These are phyloP conservation scores for Nannizziopsis barbatae DNA, from an alignment of 2,329 filamentous ascomycete species.

Conservation along the genomic window DNA sequence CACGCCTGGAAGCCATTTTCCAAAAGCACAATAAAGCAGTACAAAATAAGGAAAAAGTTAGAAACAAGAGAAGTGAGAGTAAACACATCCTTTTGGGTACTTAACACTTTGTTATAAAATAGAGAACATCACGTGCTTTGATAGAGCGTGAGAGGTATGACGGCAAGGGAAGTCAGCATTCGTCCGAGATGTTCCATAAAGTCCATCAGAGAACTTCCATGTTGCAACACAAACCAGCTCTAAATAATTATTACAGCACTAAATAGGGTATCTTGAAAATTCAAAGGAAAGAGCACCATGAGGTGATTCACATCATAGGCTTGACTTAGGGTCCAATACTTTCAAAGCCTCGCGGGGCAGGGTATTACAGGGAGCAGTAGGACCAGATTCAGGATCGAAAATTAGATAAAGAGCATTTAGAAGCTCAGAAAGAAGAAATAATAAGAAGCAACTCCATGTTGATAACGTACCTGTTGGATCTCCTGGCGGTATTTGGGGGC, in stretches of 20 bases:
- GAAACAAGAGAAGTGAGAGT: no score
- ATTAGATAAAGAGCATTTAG: background rate
- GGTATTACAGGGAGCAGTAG: no score
- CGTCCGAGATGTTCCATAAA: no score
- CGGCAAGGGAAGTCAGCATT: no score
- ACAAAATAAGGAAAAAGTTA: background rate
- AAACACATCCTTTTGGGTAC: background rate
- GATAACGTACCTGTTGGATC: slow-evolving; percentile 70
- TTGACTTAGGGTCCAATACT: background rate
- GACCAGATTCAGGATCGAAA: no score
- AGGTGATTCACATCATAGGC: background rate
- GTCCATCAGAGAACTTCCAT: no score
- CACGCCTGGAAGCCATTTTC: background rate
- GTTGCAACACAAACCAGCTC: background rate
- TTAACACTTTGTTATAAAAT: background rate
- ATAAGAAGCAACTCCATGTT: background rate
- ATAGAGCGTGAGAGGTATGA: background rate
- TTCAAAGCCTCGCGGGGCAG: background rate
- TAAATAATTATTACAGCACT: background rate
- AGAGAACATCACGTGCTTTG: slow-evolving; percentile 1
- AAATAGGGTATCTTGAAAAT: background rate
- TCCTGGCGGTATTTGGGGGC: slow-evolving; percentile 88
- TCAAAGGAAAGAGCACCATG: background rate
- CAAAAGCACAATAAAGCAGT: background rate
- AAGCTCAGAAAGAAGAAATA: background rate